phyloP scores from a whole-genome alignment of 768 basidiomycete species.

The Pulveroboletus frians region DNA sequence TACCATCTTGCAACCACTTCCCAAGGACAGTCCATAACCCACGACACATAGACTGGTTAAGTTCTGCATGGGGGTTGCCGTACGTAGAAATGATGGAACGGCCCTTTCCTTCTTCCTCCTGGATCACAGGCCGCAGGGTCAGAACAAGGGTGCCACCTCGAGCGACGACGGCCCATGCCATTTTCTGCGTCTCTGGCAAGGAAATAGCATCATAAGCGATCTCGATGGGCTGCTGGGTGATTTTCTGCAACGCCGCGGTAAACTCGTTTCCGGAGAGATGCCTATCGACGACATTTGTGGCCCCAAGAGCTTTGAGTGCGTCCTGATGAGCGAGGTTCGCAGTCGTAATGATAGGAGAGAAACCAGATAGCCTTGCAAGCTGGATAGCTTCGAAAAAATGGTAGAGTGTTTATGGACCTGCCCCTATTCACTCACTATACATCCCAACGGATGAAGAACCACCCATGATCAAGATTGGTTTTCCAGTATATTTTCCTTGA shows the following conservation, averaged over 20 bases:
- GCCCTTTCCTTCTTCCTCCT: slow-evolving; percentile 18
- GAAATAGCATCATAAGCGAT: slow-evolving; percentile 32
- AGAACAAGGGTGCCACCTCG: slow-evolving; percentile 30
- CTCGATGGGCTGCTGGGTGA: slow-evolving; percentile 17
- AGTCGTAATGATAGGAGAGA: slow-evolving; percentile 39
- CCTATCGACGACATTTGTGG: slow-evolving; percentile 38
- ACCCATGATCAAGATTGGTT: slow-evolving; percentile 45
- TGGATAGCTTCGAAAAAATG: slow-evolving; percentile 30
- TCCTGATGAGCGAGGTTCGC: slow-evolving; percentile 30
- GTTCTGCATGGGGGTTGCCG: slow-evolving; percentile 19
- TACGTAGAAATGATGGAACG: slow-evolving; percentile 21
- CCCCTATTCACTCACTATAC: slow-evolving; percentile 31
- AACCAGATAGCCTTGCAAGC: slow-evolving; percentile 37
- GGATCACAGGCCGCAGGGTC: slow-evolving; percentile 22
- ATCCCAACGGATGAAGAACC: slow-evolving; percentile 47
- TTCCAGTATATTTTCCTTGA: slow-evolving; percentile 34
- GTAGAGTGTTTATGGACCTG: background rate
- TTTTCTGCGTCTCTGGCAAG: slow-evolving; percentile 31
- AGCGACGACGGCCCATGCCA: slow-evolving; percentile 31
- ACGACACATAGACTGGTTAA: slow-evolving; percentile 16
- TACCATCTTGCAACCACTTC: slow-evolving; percentile 24
- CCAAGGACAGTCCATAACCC: slow-evolving; percentile 18
- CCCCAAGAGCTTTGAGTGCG: slow-evolving; percentile 35
- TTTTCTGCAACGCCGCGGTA: slow-evolving; percentile 20
- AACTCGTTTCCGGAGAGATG: slow-evolving; percentile 12